These are phyloP conservation scores for Mentha longifolia DNA, from an alignment of 257 asterid species.

Conservation along the genomic window DNA sequence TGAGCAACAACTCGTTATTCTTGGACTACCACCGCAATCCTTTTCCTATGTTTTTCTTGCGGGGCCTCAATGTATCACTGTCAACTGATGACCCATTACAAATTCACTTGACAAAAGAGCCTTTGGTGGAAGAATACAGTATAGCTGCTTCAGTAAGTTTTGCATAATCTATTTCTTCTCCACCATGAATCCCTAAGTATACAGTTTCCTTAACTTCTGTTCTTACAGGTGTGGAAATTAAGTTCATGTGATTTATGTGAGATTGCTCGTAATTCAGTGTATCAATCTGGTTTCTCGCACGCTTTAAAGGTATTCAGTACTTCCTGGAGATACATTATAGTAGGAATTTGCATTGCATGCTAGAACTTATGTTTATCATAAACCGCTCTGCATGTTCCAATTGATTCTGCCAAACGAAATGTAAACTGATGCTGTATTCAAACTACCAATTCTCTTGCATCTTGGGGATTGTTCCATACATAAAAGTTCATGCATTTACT, in stretches of 20 bases:
- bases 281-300: slow-evolving; percentile 94
- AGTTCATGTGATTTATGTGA: slow-evolving; percentile 95
- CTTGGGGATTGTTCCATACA: neutral
- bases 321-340: neutral
- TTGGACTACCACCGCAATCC: slow-evolving; percentile 98
- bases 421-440: neutral
- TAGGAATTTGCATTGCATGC: neutral
- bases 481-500: neutral
- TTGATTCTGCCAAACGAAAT: neutral
- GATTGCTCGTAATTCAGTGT: slow-evolving; percentile 96
- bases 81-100: slow-evolving; percentile 98
- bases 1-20: slow-evolving; percentile 96
- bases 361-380: neutral
- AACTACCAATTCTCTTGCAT: neutral
- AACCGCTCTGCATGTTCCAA: too few species aligned
- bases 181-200: neutral
- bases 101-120: slow-evolving; percentile 96
- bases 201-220: neutral
- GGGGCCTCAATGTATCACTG: slow-evolving; percentile 95
- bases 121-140: slow-evolving; percentile 97
- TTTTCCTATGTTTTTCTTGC: slow-evolving; percentile 82
- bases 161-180: slow-evolving; percentile 16
- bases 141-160: slow-evolving; percentile 95
- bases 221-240: slow-evolving; percentile 86
- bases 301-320: slow-evolving; percentile 68